These are phyloP conservation scores for Tricholoma saponaceum DNA, from an alignment of 768 basidiomycete genomes.

Conservation along the genomic window DNA sequence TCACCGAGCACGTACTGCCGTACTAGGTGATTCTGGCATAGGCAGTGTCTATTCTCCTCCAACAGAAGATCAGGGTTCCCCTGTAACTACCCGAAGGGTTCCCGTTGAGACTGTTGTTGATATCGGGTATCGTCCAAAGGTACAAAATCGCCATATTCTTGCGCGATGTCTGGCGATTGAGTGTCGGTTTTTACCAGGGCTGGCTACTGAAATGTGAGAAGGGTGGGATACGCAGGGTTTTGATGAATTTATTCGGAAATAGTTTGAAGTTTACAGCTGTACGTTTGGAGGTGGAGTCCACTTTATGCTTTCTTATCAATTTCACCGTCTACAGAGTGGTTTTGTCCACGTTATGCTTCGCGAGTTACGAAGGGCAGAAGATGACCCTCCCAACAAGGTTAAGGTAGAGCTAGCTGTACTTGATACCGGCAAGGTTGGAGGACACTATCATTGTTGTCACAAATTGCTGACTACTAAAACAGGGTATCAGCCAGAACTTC, in stretches of 20 bases:
- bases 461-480: conserved; percentile 4
- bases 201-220: conserved; percentile 89
- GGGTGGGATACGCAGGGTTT: conserved; percentile 84
- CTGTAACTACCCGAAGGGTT: conserved; percentile 31
- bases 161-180: conserved; percentile 1
- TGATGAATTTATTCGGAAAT: conserved; percentile 96
- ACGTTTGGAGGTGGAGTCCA: conserved; percentile 18
- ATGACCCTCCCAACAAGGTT: conserved; percentile 52
- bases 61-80: conserved; percentile 43
- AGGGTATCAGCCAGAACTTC: conserved; percentile 92
- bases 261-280: conserved; percentile 90
- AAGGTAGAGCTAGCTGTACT: conserved; percentile 81
- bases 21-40: conserved; percentile 70
- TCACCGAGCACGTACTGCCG: conserved; percentile 72
- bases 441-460: neutral
- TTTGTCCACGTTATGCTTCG: conserved; percentile 84
- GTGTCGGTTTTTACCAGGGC: conserved; percentile 42
- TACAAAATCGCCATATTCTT: conserved; percentile 20
- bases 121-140: conserved; percentile 68
- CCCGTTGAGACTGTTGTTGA: conserved; percentile 88
- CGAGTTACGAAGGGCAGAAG: conserved; percentile 56
- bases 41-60: conserved; percentile 93
- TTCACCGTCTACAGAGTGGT: conserved; percentile 51
- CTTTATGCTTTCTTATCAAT: conserved; percentile 1
- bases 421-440: conserved; percentile 81